Evolutionary conservation across 202 grass and related monocot genomes (phyloP), one percentile per base, ranked within the genome.

Genomic region (Brachypodium distachyon): DNA sequence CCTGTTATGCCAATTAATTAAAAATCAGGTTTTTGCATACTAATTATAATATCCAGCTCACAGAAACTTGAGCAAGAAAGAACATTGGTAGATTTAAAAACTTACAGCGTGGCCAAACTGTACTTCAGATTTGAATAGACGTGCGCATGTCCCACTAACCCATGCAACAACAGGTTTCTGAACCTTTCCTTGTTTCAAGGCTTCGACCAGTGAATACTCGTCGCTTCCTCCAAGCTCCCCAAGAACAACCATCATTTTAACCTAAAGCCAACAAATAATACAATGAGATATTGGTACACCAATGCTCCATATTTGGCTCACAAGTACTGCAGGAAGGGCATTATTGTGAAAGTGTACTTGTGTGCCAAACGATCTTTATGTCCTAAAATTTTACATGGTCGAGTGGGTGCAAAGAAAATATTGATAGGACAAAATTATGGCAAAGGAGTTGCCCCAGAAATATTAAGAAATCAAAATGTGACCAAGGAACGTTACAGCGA

Each of bases 171-270:
- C 89, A 67, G 91, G 95, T 92, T 98, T 98, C 68, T 98, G 85
- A 64, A 98, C 95, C 77, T 90, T 94, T 64, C 91, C 95, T 87
- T 98, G 86, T 84, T 95, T 98, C 84, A 98, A 86, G 48, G 95
- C 95, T 61, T 98, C 91, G 13, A 98, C 95, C 17, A 98, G 87
- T 67, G 95, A 98, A 52, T 98, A 98, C 77, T 98, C 95, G 1
- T 98, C 95, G 43, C 61, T 88, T 76, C 95, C 95, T 51, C 95
- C 95, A 74, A 98, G 89, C 87, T 98, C 95, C 9, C 95, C 95
- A 49, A 98, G 91, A 79, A 98, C 91, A 82, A 98, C 91, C 70
- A 98, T 98, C 95, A 98, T 98, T 83, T 95, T 98, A 60, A 98
- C 82, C 95, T 98, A 77, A 83, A 56, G 54, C 76, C 55, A 83